These are phyloP conservation scores for Phytophthora rubi DNA, from an alignment of 352 stramenopile species.

Conservation along the genomic window DNA sequence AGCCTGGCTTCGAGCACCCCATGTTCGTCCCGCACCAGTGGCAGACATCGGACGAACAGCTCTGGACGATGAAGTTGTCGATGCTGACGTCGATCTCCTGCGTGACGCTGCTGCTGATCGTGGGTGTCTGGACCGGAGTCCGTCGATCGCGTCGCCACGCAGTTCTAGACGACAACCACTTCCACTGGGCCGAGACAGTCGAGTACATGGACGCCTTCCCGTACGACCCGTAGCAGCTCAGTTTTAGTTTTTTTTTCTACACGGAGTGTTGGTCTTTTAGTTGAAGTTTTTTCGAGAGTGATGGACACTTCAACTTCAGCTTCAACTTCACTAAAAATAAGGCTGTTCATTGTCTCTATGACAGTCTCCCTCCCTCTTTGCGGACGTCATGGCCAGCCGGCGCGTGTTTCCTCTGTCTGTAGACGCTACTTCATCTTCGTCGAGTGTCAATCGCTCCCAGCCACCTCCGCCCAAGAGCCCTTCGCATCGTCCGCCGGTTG, in stretches of 20 bases:
- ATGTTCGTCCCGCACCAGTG: slow-evolving; percentile 26
- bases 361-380: neutral
- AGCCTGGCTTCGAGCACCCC: slow-evolving; percentile 18
- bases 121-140: slow-evolving; percentile 30
- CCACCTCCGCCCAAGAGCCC: slow-evolving; percentile 61
- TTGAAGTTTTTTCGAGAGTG: slow-evolving; percentile 23
- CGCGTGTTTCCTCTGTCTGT: slow-evolving; percentile 55
- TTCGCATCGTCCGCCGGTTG: slow-evolving; percentile 25
- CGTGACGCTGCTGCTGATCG: slow-evolving; percentile 29
- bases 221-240: slow-evolving; percentile 16
- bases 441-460: slow-evolving; percentile 14
- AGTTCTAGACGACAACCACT: slow-evolving; percentile 26
- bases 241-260: neutral
- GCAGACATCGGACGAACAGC: slow-evolving; percentile 27
- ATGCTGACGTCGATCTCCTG: slow-evolving; percentile 36
- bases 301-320: slow-evolving; percentile 18
- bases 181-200: slow-evolving; percentile 36
- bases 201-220: slow-evolving; percentile 42
- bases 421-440: slow-evolving; percentile 22
- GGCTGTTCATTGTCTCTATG: neutral
- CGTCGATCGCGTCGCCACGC: slow-evolving; percentile 26
- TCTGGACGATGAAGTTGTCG: slow-evolving; percentile 37
- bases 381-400: slow-evolving; percentile 28
- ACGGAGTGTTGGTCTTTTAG: slow-evolving; percentile 7
- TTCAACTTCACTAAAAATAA: slow-evolving; percentile 11